Evolutionary conservation across 352 stramenopile species (phyloP), one percentile per base, ranked within the genome.

Genomic region (Elongisporangium undulatum): DNA sequence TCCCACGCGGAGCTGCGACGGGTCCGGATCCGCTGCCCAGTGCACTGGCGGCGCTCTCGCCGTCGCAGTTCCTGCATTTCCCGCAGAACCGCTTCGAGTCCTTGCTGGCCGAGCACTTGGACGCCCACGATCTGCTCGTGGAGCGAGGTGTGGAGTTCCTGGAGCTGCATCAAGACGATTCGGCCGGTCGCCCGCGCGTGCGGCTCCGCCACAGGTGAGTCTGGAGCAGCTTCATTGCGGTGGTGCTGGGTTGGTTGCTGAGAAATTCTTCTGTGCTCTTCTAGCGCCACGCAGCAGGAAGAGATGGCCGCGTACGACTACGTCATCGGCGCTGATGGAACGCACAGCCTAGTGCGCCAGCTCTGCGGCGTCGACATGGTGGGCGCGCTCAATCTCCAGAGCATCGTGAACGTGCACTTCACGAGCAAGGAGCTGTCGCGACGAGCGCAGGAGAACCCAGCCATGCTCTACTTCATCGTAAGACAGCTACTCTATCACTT

Each of bases 381-480:
- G 29, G 92, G 90, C 51, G 74, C 85, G 8, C 56, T 63, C 45
- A 90, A 90, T 41, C 58, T 98, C 19, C 94, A 98, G 77, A 90
- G 86, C 59, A 88, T 98, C 52, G 90, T 96, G 16, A 98, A 98
- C 67, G 82, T 98, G 17, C 94, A 98, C 56, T 98, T 98, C 73
- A 94, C 81, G 34, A 97, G 87, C 69, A 74, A 79, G 53, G 62
- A 75, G 26, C 67, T 95, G 9, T 88, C 82, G 0, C 53, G 69
- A 13, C 71, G 76, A 6, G 79, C 76, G 4, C 57, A 73, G 6
- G 74, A 91, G 51, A 83, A 91, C 56, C 81, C 79, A 15, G 92
- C 78, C 34, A 99, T 99, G 96, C 74, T 99, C 34, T 97, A 98
- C 72, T 98, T 98, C 65, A 72, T 98, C 66, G 72, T 92, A 82